These are phyloP conservation scores for Suhomyces panamericanus DNA, from an alignment of 1,139 yeast species.

Conservation along the genomic window DNA sequence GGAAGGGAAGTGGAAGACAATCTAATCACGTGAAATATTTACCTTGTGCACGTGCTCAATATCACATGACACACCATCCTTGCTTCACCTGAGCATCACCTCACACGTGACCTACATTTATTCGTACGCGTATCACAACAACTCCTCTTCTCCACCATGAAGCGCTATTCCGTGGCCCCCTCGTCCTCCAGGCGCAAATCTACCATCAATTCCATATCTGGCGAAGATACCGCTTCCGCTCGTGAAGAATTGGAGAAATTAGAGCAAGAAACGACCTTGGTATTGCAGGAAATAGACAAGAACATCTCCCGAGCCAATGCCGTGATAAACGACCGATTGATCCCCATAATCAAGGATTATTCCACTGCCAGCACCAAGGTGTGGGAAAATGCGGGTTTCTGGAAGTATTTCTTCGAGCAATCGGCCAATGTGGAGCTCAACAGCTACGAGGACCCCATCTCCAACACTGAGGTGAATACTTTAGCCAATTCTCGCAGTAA, in stretches of 20 bases:
- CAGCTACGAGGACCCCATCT: conserved; percentile 54
- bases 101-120: neutral
- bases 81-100: no score
- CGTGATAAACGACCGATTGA: conserved; percentile 57
- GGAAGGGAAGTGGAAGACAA: neutral
- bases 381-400: conserved; percentile 63
- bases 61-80: no score
- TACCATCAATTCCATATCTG: conserved; percentile 18
- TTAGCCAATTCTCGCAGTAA: conserved; percentile 18
- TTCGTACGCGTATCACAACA: conserved; percentile 6
- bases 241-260: conserved; percentile 53
- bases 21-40: neutral
- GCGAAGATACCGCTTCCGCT: conserved; percentile 37
- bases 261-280: conserved; percentile 79
- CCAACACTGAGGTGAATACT: conserved; percentile 20
- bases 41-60: no score
- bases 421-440: conserved; percentile 69
- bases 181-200: conserved; percentile 41
- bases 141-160: conserved; percentile 23
- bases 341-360: conserved; percentile 62
- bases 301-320: conserved; percentile 65
- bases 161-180: conserved; percentile 44
- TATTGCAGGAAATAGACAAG: conserved; percentile 77
- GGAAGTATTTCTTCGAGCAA: conserved; percentile 76
- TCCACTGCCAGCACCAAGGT: conserved; percentile 55